A percentile compares a stretch with the other conserved stretches of the same genome.
Conservation (phyloP, 768 basidiomycete species). For the Trametes cinnabarina region DNA sequence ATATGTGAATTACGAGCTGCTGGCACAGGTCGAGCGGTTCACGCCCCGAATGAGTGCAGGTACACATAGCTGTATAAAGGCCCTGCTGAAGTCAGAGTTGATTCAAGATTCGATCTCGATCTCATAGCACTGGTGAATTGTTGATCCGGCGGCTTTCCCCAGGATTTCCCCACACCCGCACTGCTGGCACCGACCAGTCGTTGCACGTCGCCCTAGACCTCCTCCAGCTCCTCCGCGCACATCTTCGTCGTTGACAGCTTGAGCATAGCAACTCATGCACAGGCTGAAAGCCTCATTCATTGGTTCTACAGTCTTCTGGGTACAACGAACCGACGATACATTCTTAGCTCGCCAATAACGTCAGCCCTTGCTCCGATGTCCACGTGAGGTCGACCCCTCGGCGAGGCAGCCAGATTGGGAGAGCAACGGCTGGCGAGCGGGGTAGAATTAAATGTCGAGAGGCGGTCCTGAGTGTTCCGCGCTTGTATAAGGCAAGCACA, state of each 20-base stretch:
- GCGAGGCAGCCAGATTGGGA: not conserved
- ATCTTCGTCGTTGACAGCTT: not conserved
- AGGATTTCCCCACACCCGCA: not conserved
- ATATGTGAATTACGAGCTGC: no score
- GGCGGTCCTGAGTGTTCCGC: not conserved
- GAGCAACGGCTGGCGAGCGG: not conserved
- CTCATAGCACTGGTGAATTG: not conserved
- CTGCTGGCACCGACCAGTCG: no score
- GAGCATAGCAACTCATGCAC: no score
- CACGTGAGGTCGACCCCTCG: constrained; percentile 10
- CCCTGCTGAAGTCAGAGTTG: not conserved
- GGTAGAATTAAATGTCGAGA: not conserved
- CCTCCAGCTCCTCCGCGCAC: not conserved
- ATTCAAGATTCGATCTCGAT: not conserved
- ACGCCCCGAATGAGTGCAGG: no score
- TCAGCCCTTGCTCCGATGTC: not conserved
- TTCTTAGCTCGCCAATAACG: not conserved
- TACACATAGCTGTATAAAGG: not conserved
- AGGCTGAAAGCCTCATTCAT: no score
- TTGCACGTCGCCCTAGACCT: no score
- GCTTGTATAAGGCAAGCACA: not conserved
- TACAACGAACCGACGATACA: not conserved
- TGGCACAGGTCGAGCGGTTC: no score
- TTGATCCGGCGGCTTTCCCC: not conserved
- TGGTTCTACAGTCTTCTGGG: no score